phyloP scores from a whole-genome alignment of 2,329 filamentous ascomycete genomes.

The Stemphylium vesicarium region DNA sequence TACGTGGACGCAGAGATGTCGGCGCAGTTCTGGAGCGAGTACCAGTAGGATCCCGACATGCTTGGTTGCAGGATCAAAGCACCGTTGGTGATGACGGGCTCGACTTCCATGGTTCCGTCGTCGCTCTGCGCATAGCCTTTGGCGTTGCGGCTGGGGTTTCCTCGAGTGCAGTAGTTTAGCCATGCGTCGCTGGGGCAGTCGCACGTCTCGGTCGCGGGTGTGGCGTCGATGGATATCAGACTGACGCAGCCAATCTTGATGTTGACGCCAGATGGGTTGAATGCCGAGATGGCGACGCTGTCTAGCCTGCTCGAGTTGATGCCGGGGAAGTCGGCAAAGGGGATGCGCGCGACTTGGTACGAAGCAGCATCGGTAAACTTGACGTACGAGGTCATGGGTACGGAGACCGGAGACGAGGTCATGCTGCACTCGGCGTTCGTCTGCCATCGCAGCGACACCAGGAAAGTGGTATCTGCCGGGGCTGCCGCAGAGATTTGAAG shows the following conservation, averaged over 20 bases:
- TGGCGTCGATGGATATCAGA: background rate
- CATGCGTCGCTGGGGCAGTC: conserved; percentile 5
- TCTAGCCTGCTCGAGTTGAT: conserved; percentile 12
- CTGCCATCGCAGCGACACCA: conserved; percentile 10
- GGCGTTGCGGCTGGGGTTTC: conserved; percentile 1
- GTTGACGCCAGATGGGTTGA: background rate
- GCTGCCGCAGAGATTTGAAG: conserved; percentile 10
- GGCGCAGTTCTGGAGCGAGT: conserved; percentile 11
- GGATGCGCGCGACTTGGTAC: conserved; percentile 11
- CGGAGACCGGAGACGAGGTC: background rate
- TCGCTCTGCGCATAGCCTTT: conserved; percentile 10
- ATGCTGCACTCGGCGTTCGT: conserved; percentile 1
- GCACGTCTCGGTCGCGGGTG: background rate
- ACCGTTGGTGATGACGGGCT: background rate
- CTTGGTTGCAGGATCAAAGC: conserved; percentile 8
- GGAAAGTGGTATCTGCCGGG: conserved; percentile 6
- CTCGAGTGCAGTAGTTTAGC: conserved; percentile 13
- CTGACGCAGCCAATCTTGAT: conserved; percentile 11
- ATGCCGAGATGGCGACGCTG: conserved; percentile 4
- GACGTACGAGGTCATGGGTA: conserved; percentile 5
- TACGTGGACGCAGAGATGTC: background rate
- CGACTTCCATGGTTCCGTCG: conserved; percentile 11
- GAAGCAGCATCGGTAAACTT: background rate
- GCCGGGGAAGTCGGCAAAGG: conserved; percentile 11
- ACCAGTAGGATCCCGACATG: conserved; percentile 12